These are phyloP conservation scores for Wallacemonas sp. DNA, from an alignment of 208 protist species.

Conservation along the genomic window DNA sequence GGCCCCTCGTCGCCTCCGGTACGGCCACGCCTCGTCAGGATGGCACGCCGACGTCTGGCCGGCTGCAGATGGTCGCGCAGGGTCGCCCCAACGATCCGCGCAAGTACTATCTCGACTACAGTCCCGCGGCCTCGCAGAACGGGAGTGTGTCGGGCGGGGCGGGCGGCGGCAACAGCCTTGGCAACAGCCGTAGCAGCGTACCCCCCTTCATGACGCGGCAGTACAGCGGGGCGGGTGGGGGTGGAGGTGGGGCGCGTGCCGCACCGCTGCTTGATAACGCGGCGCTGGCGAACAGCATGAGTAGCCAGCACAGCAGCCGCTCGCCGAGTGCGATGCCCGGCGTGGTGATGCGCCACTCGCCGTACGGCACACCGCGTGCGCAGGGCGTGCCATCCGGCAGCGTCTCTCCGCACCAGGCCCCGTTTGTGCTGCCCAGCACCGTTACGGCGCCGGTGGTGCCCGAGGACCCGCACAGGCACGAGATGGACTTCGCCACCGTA, in stretches of 20 bases:
- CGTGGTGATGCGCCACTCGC: constrained; percentile 6
- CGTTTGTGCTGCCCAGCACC: constrained; percentile 2
- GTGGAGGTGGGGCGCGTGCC: too few relatives aligned
- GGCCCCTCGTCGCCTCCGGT: background rate
- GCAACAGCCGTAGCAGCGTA: constrained; percentile 17
- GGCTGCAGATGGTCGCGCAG: constrained; percentile 3
- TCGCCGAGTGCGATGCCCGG: background rate
- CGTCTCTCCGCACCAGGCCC: background rate
- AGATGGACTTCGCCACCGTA: constrained; percentile 17
- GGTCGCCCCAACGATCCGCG: constrained; percentile 28
- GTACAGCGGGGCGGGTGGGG: too few relatives aligned
- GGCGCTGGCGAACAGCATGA: constrained; percentile 6
- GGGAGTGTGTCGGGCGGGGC: constrained; percentile 7
- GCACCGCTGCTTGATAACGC: background rate
- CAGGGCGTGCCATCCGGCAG: background rate
- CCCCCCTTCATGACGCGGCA: background rate
- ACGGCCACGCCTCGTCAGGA: background rate
- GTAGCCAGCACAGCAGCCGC: background rate
- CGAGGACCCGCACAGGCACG: background rate
- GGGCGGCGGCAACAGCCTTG: constrained; percentile 11
- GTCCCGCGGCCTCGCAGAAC: constrained; percentile 15
- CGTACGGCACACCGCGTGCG: constrained; percentile 10
- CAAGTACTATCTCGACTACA: constrained; percentile 46
- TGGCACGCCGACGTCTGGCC: constrained; percentile 6
- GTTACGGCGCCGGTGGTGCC: background rate